A percentile compares a stretch with the other conserved stretches of the same genome.
Conservation (phyloP, 2,329 filamentous ascomycete genomes). For the Penicillium sp. region DNA sequence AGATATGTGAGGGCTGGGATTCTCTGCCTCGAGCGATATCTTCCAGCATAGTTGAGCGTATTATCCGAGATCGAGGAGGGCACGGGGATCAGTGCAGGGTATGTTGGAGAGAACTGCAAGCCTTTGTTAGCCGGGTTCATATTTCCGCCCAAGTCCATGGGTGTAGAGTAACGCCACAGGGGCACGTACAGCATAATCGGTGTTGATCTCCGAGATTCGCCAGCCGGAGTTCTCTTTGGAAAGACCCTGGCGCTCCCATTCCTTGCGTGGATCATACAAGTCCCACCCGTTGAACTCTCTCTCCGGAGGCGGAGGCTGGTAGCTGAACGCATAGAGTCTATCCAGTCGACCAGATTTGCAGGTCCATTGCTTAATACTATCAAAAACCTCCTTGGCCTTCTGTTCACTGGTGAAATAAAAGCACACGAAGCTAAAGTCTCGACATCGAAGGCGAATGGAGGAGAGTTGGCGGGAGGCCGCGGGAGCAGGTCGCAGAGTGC, state of each 20-base stretch:
- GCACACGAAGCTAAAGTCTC: constrained; percentile 91
- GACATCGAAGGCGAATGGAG: constrained; percentile 82
- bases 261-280: constrained; percentile 79
- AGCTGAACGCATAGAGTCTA: constrained; percentile 87
- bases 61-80: constrained; percentile 94
- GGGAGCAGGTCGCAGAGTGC: constrained; percentile 74
- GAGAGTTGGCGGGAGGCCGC: constrained; percentile 70
- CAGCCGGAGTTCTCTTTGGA: constrained; percentile 79
- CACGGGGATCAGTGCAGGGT: constrained; percentile 81
- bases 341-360: constrained; percentile 82
- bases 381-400: constrained; percentile 80
- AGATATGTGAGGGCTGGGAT: constrained; percentile 91
- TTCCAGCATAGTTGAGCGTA: constrained; percentile 87
- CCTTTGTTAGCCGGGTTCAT: constrained; percentile 24
- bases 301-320: constrained; percentile 74
- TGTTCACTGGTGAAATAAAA: constrained; percentile 80
- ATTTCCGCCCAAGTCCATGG: background rate
- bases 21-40: constrained; percentile 83
- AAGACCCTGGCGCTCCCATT: constrained; percentile 86
- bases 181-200: constrained; percentile 68
- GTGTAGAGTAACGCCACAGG: background rate
- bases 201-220: constrained; percentile 88
- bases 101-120: constrained; percentile 79
- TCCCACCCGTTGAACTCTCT: constrained; percentile 76
- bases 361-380: constrained; percentile 77